Evolutionary conservation across 345 rosid species (phyloP).

Genomic region (Excoecaria agallocha): DNA sequence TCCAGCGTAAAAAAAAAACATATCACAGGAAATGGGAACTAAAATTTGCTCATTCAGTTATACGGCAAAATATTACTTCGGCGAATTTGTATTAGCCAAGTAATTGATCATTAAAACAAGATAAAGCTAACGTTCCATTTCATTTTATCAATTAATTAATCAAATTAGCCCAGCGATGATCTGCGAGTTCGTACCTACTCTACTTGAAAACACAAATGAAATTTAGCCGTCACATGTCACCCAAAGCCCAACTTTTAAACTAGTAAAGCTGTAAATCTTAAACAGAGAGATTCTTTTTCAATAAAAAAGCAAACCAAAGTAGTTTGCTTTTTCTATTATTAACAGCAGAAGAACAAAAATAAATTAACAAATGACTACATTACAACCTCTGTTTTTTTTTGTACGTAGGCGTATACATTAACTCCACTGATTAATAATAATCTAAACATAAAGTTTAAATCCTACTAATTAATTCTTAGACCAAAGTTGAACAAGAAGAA

Average conservation of each 20-base stretch:
- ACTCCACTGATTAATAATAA: not conserved
- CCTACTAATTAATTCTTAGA: constrained; percentile 21
- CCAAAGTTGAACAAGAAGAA: constrained; percentile 56
- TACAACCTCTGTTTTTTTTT: not conserved
- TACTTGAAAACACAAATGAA: too few relatives aligned
- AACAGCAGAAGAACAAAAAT: constrained; percentile 11
- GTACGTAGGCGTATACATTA: constrained; percentile 1
- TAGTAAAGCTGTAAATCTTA: not conserved
- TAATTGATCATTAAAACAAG: too few relatives aligned
- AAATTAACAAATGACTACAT: constrained; percentile 13
- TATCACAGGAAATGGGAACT: too few relatives aligned
- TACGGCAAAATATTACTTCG: too few relatives aligned
- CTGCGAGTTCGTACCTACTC: too few relatives aligned
- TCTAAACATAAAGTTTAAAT: not conserved
- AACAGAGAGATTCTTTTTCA: not conserved
- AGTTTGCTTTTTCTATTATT: not conserved
- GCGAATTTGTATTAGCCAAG: too few relatives aligned
- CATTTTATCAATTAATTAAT: too few relatives aligned
- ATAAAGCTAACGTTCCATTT: too few relatives aligned
- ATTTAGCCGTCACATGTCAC: not conserved
- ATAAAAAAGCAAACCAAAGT: constrained; percentile 5
- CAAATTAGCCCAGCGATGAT: too few relatives aligned
- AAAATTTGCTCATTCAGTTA: too few relatives aligned
- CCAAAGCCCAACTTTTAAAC: not conserved
- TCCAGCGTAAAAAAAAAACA: too few relatives aligned